Evolutionary conservation across 2,329 filamentous ascomycete species (phyloP), one percentile per base, ranked within the genome.

Genomic region (Arthrobotrys musiformis): DNA sequence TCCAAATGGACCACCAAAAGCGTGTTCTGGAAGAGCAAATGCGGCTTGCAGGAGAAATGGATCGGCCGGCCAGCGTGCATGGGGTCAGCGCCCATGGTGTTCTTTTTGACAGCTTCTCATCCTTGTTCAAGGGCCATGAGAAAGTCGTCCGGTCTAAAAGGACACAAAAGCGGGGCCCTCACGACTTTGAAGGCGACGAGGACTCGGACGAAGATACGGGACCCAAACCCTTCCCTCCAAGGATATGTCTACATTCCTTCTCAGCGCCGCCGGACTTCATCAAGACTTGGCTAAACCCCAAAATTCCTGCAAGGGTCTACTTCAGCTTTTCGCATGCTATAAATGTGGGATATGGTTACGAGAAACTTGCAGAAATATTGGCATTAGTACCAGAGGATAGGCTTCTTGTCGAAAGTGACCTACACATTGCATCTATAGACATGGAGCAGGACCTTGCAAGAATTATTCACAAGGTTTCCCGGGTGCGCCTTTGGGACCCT

Each of bases 241-340:
- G 94, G 7, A 91, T 98, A 82, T 99, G 95, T 82, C 88, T 99
- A 74, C 95, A 99, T 83, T 97, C 94, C 0, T 99, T 93, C 83
- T 96, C 92, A 56, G 94, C 93, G 0, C 88, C 91, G 4, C 86
- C 89, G 9, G 90, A 95, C 70, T 87, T 90, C 33, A 84, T 97
- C 40, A 90, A 88, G 79, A 93, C 93, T 82, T 98, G 97, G 81
- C 84, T 93, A 56, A 87, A 91, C 79, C 88, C 89, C 0, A 86
- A 88, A 0, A 89, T 95, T 7, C 94, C 81, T 0, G 89, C 90
- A 0, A 86, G 89, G 15, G 87, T 98, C 19, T 99, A 90, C 83
- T 94, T 97, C 81, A 97, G 93, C 0, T 96, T 98, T 82, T 97
- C 93, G 1, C 87, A 87, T 0, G 90, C 89, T 4, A 91, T 99